Evolutionary conservation across 805 yeast species (phyloP), one percentile per base, ranked within the genome.

Genomic region (Metschnikowia sp.): DNA sequence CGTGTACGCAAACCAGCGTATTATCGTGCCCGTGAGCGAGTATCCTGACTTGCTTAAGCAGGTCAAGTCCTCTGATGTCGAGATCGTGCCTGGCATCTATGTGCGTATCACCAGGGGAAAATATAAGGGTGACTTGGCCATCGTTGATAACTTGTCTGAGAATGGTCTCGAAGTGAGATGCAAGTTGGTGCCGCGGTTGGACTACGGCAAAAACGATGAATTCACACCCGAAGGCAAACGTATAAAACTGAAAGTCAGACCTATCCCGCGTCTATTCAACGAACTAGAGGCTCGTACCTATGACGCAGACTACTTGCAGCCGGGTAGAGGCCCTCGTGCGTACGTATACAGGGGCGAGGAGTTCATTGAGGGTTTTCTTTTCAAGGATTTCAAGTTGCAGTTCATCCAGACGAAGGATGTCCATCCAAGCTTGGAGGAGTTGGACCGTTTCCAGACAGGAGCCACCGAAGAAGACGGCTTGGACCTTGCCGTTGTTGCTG

Each of bases 91-190:
- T 8, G 99, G 99, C 19, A 82, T 89, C 30, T 94, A 92, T 65
- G 96, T 94, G 43, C 79, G 99, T 55, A 78, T 94, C 53, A 85
- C 86, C 59, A 79, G 96, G 53, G 98, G 99, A 53, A 86, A 85
- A 60, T 91, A 92, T 66, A 87, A 87, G 60, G 92, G 92, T 43
- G 99, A 94, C 65, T 75, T 94, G 54, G 99, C 97, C 19, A 79
- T 89, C 40, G 96, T 94, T 42, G 96, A 90, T 58, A 90, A 91
- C 62, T 77, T 94, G 53, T 86, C 95, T 50, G 98, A 94, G 61
- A 92, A 88, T 62, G 98, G 97, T 44, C 77, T 94, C 57, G 98
- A 92, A 64, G 98, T 89, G n/a, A 79, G 95, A 59, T 82, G 96
- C 57, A 88, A 88, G 62, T 74, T 94, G 54, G 95, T 94, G 32